Percentiles rank a stretch among this genome's conserved stretches.
phyloP scores from a whole-genome alignment of 208 protist genomes.

The Leishmania martiniquensis region DNA sequence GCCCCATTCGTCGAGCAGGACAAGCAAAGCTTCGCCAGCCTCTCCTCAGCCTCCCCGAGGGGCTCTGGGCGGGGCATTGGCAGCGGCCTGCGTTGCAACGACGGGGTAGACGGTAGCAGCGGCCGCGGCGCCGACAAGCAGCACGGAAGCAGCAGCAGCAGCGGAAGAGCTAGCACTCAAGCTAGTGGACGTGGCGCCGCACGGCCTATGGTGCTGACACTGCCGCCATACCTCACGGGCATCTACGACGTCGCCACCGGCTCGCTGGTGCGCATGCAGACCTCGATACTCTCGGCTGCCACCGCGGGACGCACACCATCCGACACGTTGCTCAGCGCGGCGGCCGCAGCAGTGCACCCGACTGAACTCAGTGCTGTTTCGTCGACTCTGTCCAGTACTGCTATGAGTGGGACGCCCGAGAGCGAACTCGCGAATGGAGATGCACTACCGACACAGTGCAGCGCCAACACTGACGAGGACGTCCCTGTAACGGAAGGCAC shows the following conservation, averaged over 20 bases:
- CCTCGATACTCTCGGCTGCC: neutral
- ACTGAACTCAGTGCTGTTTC: neutral
- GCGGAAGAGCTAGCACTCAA: neutral
- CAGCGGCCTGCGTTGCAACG: neutral
- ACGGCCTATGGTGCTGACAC: constrained; percentile 20
- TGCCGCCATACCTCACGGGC: constrained; percentile 83
- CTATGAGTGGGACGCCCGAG: neutral
- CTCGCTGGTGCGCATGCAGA: constrained; percentile 61
- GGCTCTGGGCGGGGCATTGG: neutral
- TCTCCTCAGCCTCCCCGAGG: neutral
- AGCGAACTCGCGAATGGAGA: neutral
- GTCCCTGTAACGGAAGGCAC: neutral
- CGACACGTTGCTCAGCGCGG: neutral
- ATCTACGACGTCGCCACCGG: constrained; percentile 85
- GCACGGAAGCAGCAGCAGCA: neutral
- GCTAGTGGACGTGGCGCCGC: neutral
- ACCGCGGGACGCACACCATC: neutral
- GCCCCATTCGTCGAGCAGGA: constrained; percentile 59
- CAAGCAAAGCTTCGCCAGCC: constrained; percentile 18
- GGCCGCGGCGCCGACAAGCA: constrained; percentile 5
- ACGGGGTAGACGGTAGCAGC: neutral
- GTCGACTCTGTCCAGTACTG: neutral
- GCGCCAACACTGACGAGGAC: too few species aligned
- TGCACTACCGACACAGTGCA: neutral
- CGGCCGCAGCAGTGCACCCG: neutral